phyloP scores from a whole-genome alignment of 176 grass and related monocot genomes.

The Musa beccarii region DNA sequence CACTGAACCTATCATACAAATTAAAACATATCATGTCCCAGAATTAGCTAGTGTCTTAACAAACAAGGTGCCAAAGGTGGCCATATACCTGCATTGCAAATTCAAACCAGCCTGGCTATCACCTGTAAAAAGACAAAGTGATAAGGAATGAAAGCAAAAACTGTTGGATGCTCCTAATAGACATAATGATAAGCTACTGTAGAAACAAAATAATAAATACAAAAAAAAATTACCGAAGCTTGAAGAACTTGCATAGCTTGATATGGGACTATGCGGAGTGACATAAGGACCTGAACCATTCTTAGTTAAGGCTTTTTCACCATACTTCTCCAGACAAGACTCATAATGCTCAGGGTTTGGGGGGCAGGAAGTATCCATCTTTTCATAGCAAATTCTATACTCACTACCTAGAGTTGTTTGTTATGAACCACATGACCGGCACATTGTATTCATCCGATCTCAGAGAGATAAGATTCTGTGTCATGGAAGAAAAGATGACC shows the following conservation, averaged over 20 bases:
- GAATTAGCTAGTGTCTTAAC: not conserved
- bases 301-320: not conserved
- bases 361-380: not conserved
- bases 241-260: not conserved
- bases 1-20: not conserved
- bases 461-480: not conserved
- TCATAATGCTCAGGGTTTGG: not conserved
- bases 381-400: not conserved
- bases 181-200: not conserved
- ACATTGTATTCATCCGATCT: not conserved
- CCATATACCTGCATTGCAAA: conserved; percentile 11
- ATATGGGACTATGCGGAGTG: not conserved
- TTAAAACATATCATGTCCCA: not conserved
- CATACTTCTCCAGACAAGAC: not conserved
- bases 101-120: conserved; percentile 8
- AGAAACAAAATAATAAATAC: not conserved
- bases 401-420: not conserved
- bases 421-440: not conserved
- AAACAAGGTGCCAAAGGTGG: not conserved
- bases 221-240: not conserved
- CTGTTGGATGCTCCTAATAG: not conserved
- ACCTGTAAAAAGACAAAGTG: conserved; percentile 2
- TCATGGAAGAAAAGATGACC: not conserved
- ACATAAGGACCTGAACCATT: not conserved
- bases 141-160: no score